phyloP scores from a whole-genome alignment of 371 early-diverging fungal genomes.

The Lichtheimia ramosa region DNA sequence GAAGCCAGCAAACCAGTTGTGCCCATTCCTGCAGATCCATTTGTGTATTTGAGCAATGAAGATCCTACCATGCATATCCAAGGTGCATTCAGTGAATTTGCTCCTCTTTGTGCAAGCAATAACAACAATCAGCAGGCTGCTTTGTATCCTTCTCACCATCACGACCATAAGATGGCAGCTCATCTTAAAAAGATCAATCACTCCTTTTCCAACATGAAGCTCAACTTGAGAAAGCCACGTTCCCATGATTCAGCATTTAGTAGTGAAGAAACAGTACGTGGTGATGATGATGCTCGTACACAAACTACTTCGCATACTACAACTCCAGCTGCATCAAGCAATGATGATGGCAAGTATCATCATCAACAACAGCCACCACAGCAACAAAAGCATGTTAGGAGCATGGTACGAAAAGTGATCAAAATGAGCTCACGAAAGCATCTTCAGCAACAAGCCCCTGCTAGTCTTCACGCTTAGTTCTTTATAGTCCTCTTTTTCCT shows the following conservation, averaged over 20 bases:
- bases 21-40: constrained; percentile 27
- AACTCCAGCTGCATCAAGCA: background rate
- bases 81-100: constrained; percentile 32
- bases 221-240: constrained; percentile 33
- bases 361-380: background rate
- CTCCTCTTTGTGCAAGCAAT: constrained; percentile 4
- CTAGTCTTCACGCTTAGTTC: too few relatives aligned
- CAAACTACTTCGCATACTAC: background rate
- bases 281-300: constrained; percentile 6
- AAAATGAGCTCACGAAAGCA: constrained; percentile 24
- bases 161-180: constrained; percentile 9
- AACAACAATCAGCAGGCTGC: background rate
- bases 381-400: constrained; percentile 28
- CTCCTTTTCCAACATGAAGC: constrained; percentile 36
- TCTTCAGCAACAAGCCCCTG: constrained; percentile 10
- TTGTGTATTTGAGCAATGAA: constrained; percentile 13
- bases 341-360: background rate
- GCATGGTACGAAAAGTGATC: constrained; percentile 34
- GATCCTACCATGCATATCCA: constrained; percentile 14
- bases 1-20: constrained; percentile 30
- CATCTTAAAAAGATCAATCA: constrained; percentile 33
- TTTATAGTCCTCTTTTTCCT: too few relatives aligned
- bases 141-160: constrained; percentile 8
- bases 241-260: constrained; percentile 23
- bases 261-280: constrained; percentile 19